Evolutionary conservation across 768 basidiomycete genomes (phyloP).

Genomic region (Leccinum boreale): DNA sequence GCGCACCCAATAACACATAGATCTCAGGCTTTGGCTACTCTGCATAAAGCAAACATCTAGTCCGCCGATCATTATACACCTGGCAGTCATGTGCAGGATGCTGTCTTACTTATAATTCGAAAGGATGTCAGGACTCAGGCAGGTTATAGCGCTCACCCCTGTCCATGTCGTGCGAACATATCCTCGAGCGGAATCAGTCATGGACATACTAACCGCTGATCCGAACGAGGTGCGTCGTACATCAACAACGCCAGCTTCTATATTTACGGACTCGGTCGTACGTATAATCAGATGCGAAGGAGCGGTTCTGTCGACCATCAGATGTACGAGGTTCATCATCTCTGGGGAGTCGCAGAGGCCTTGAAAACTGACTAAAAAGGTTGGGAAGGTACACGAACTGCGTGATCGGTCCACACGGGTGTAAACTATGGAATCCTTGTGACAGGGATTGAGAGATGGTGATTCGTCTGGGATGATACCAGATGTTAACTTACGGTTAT

Average conservation of each 20-base stretch:
- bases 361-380: background rate
- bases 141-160: too few relatives aligned
- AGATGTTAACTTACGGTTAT: too few relatives aligned
- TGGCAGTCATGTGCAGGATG: too few relatives aligned
- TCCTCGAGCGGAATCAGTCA: background rate
- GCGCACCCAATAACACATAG: too few relatives aligned
- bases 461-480: too few relatives aligned
- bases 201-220: background rate
- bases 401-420: background rate
- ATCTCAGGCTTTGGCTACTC: too few relatives aligned
- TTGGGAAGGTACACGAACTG: background rate
- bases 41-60: too few relatives aligned
- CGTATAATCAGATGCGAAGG: background rate
- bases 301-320: background rate
- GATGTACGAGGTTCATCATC: background rate
- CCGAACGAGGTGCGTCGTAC: background rate
- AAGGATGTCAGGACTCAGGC: too few relatives aligned
- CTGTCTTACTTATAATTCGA: too few relatives aligned
- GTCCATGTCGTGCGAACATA: too few relatives aligned
- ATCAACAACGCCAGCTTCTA: background rate
- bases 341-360: background rate
- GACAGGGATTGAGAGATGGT: too few relatives aligned
- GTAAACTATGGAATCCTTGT: background rate
- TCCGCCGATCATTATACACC: too few relatives aligned
- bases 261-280: background rate